Conservation (phyloP, 2,329 filamentous ascomycete genomes). For the Ophiostoma piceae region DNA sequence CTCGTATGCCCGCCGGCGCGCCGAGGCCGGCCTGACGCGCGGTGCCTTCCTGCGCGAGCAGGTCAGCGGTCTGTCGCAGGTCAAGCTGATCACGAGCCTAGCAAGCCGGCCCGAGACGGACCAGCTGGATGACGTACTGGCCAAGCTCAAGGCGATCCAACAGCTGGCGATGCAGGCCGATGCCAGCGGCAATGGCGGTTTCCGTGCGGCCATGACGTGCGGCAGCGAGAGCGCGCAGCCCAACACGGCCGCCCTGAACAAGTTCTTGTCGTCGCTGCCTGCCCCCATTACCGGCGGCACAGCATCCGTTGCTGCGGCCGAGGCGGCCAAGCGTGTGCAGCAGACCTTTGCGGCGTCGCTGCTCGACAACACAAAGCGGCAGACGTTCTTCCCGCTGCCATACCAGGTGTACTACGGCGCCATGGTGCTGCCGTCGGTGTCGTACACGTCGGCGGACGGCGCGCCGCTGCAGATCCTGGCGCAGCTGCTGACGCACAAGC, state of each 20-base stretch:
- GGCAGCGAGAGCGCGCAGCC: slow-evolving; percentile 63
- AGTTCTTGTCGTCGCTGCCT: slow-evolving; percentile 63
- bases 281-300: slow-evolving; percentile 28
- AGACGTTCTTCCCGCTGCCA: slow-evolving; percentile 86
- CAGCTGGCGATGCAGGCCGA: slow-evolving; percentile 59
- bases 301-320: background rate
- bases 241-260: slow-evolving; percentile 66
- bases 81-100: slow-evolving; percentile 75
- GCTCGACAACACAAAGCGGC: slow-evolving; percentile 34
- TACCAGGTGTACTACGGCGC: slow-evolving; percentile 97
- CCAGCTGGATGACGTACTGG: slow-evolving; percentile 67
- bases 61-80: slow-evolving; percentile 82
- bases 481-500: slow-evolving; percentile 90
- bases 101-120: slow-evolving; percentile 65
- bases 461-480: slow-evolving; percentile 83
- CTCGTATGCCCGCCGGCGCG: slow-evolving; percentile 75
- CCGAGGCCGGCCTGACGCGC: slow-evolving; percentile 71
- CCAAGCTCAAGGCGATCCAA: slow-evolving; percentile 82
- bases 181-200: slow-evolving; percentile 44
- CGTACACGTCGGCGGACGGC: slow-evolving; percentile 69
- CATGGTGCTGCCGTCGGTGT: slow-evolving; percentile 73
- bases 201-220: slow-evolving; percentile 83
- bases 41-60: slow-evolving; percentile 72
- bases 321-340: slow-evolving; percentile 19
- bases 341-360: slow-evolving; percentile 16